Conservation (phyloP, 2,329 filamentous ascomycete species). For the Colletotrichum chrysophilum region DNA sequence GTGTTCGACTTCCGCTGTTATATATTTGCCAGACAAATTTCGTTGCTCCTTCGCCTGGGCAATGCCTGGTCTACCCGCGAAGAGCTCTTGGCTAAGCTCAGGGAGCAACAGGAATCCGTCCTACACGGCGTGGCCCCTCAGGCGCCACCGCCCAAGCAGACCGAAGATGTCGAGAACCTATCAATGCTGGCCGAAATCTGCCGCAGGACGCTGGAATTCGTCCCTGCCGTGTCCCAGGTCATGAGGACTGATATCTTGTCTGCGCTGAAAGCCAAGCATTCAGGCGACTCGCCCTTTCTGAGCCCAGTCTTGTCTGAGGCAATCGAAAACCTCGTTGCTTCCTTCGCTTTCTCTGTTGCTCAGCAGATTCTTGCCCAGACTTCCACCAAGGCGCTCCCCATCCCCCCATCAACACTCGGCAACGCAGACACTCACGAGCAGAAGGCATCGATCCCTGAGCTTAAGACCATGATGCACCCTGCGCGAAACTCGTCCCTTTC, state of each 20-base stretch:
- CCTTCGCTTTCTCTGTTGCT: constrained; percentile 78
- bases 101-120: constrained; percentile 65
- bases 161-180: constrained; percentile 75
- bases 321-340: constrained; percentile 76
- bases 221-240: constrained; percentile 78
- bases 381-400: constrained; percentile 69
- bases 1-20: constrained; percentile 96
- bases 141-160: constrained; percentile 51
- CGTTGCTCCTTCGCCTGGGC: constrained; percentile 81
- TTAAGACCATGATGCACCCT: constrained; percentile 75
- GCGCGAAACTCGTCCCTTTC: constrained; percentile 67
- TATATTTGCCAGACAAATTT: constrained; percentile 88
- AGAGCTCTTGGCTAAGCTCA: constrained; percentile 66
- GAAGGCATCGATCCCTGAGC: constrained; percentile 68
- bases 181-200: constrained; percentile 86
- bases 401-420: constrained; percentile 63
- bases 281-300: constrained; percentile 28
- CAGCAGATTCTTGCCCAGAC: constrained; percentile 81
- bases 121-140: constrained; percentile 62
- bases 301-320: constrained; percentile 53
- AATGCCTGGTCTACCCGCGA: constrained; percentile 71
- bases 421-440: constrained; percentile 57
- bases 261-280: constrained; percentile 47
- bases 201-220: constrained; percentile 80
- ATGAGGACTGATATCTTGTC: constrained; percentile 78